Conservation (phyloP, 768 basidiomycete genomes). For the Mycena amicta region DNA sequence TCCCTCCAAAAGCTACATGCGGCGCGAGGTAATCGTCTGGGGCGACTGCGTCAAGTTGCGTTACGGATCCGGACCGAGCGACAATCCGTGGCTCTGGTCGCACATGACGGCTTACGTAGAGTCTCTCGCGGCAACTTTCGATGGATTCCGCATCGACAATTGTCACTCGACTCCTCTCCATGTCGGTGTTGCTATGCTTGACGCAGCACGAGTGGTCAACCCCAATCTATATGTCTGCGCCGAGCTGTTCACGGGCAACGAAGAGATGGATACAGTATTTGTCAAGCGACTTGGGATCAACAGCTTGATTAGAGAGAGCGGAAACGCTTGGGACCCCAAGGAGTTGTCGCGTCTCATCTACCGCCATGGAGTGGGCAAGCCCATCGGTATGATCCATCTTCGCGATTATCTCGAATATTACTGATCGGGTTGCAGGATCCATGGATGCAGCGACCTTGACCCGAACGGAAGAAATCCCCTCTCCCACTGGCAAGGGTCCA, state of each 20-base stretch:
- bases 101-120: conserved; percentile 87
- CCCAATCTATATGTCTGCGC: conserved; percentile 97
- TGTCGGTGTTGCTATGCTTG: conserved; percentile 95
- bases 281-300: conserved; percentile 93
- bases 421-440: too few relatives aligned
- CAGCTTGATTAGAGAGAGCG: conserved; percentile 92
- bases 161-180: conserved; percentile 96
- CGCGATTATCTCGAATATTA: too few relatives aligned
- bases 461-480: conserved; percentile 71
- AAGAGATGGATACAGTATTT: conserved; percentile 90
- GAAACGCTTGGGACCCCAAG: conserved; percentile 87
- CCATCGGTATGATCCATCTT: too few relatives aligned
- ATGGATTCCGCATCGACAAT: conserved; percentile 98
- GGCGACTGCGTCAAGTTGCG: conserved; percentile 97
- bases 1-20: conserved; percentile 92
- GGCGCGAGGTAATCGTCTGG: conserved; percentile 97
- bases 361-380: conserved; percentile 89
- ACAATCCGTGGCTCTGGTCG: conserved; percentile 94
- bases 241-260: conserved; percentile 94
- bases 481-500: conserved; percentile 83
- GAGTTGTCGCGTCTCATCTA: conserved; percentile 89
- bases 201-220: conserved; percentile 84
- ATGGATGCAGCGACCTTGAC: conserved; percentile 92
- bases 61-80: conserved; percentile 77
- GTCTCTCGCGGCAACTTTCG: conserved; percentile 79